Evolutionary conservation across 2,329 filamentous ascomycete genomes (phyloP), one percentile per base, ranked within the genome.

Genomic region (Allantophomopsis cytisporea): DNA sequence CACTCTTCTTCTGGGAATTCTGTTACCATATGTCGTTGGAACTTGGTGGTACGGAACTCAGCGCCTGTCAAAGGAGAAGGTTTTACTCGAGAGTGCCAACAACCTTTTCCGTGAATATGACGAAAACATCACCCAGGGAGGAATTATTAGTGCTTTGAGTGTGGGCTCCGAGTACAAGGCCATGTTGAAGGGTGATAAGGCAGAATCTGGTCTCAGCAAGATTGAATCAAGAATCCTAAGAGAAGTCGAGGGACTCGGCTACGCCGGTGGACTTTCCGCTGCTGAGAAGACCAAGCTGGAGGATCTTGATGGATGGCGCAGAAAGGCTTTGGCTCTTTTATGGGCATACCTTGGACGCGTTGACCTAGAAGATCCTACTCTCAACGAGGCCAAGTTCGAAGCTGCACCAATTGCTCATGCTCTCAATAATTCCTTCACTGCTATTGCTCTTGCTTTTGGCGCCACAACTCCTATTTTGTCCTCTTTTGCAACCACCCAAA

Each of bases 41-140:
- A 87, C 83, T 43, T 98, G 91, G 91, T 98, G 91, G 91, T 98
- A 98, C 57, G 91, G 93, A 44, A 93, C 86, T 28, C 89, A 94
- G 60, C 76, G 80, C 52, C 76, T 84, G 61, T 96, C 91, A 31
- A 93, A 89, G 64, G 93, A 98, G 61, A 86, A 85, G 50, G 83
- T 96, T 18, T 69, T 94, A 40, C 81, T 95, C 57, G 85, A 91
- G 56, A 95, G 84, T 60, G 88, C 93, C 50, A 93, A 93, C 60
- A 88, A 86, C 48, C 73, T 98, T 42, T 96, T 98, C 72, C 81
- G 80, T 51, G 86, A 94, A 55, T 98, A 93, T 62, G 78, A 84
- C 47, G 88, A 94, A 40, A 74, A 77, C 46, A 82, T 91, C 46
- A 77, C 85, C 45, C 80, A 85, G 52, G 82, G 81, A 34, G 85